Evolutionary conservation across 495 filamentous ascomycete genomes (phyloP), one percentile per base, ranked within the genome.

Genomic region (Mytilinidion resinicola): DNA sequence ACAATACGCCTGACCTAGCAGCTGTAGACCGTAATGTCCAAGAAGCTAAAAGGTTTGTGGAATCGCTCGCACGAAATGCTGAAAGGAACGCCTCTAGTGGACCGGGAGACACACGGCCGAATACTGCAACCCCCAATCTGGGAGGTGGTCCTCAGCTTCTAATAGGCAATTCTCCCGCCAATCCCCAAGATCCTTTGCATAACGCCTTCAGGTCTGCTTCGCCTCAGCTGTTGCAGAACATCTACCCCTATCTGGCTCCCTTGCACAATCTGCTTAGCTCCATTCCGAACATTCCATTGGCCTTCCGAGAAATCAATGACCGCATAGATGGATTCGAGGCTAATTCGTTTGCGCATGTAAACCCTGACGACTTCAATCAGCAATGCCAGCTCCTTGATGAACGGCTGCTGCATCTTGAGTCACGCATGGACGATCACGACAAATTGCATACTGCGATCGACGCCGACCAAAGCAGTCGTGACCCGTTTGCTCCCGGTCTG

Each of bases 241-340:
- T 70, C 9, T 15, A 66, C 10, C 63, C 67, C 1, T 62, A 64
- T 38, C 53, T 68, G 14, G 53, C 34, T 35, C 60, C 62, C 9
- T 50, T 72, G 1, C 56, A 63, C 30, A 59, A 60, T 59, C 60
- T 68, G n/a, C 53, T 76, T 55, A 59, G 47, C 30, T 55, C 60
- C 25, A 61, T 61, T 43, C 63, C 57, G 35, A 67, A 61, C 64
- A 39, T 67, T 52, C 61, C 53, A 62, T 69, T 4, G 65, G 68
- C 69, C 14, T 69, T 84, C 53, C 63, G 74, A 46, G 71, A 73
- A 15, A 74, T 85, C 46, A 76, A 76, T 44, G 74, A 76, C 33
- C 81, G 85, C 0, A 61, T 88, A 3, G 82, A 85, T 48, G 67
- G 68, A 49, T 73, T 87, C 6, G 85, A 88, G 68, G 83, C 73